Evolutionary conservation across 805 yeast species (phyloP).

Genomic region (Ogataea dorogensis): DNA sequence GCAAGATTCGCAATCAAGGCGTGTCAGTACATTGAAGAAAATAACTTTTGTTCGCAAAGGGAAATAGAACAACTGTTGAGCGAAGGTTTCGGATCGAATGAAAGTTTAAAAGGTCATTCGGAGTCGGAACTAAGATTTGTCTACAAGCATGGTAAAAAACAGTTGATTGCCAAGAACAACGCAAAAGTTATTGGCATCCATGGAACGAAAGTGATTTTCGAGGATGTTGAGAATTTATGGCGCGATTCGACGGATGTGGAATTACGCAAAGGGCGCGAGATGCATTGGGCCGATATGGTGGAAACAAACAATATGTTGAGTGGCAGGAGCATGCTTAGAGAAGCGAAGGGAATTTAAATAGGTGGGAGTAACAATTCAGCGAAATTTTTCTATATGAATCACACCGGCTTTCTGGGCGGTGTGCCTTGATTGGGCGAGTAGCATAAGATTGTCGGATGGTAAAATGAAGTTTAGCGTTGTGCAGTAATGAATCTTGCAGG

Average conservation of each 20-base stretch:
- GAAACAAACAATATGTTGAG: conserved; percentile 67
- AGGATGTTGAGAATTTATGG: conserved; percentile 57
- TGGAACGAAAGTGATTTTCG: conserved; percentile 62
- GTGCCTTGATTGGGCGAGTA: conserved; percentile 5
- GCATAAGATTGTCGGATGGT: not conserved
- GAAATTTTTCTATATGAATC: conserved; percentile 1
- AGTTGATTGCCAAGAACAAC: conserved; percentile 38
- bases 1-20: conserved; percentile 89
- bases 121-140: conserved; percentile 48
- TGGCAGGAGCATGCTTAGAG: conserved; percentile 60
- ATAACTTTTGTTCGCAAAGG: conserved; percentile 16
- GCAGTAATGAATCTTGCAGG: conserved; percentile 5
- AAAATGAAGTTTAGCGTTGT: not conserved
- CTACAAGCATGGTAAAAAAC: conserved; percentile 47
- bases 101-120: conserved; percentile 23
- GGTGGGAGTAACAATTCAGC: conserved; percentile 5
- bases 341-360: not conserved
- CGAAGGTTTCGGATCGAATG: conserved; percentile 27
- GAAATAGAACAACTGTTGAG: conserved; percentile 15
- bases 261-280: conserved; percentile 61
- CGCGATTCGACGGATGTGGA: conserved; percentile 55
- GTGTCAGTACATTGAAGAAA: conserved; percentile 78
- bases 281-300: conserved; percentile 67
- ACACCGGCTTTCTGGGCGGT: conserved; percentile 9
- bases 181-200: conserved; percentile 70